phyloP scores from a whole-genome alignment of 164 flowering plant species.

The Taxillus chinensis region DNA sequence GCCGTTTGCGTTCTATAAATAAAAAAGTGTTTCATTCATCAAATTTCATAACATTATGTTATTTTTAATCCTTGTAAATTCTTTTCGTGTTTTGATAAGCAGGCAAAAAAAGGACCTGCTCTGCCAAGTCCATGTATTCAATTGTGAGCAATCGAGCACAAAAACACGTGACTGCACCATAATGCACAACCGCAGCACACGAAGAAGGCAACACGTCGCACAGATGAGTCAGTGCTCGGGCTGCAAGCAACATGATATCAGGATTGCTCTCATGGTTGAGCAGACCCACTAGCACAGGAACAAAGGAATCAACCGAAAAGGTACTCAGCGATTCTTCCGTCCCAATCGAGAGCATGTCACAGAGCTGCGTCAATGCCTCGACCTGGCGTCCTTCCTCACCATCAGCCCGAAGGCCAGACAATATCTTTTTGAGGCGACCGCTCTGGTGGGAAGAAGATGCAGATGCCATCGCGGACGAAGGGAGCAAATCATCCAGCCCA shows the following conservation, averaged over 20 bases:
- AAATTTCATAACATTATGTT: too few relatives aligned
- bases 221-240: conserved; percentile 86
- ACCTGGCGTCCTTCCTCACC: conserved; percentile 96
- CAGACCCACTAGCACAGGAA: conserved; percentile 89
- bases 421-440: conserved; percentile 83
- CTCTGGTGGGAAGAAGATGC: conserved; percentile 78
- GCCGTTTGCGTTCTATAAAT: too few relatives aligned
- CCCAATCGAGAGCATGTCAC: conserved; percentile 94
- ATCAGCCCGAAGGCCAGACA: conserved; percentile 82
- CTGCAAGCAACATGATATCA: conserved; percentile 96
- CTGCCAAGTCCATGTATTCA: conserved; percentile 99
- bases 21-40: too few relatives aligned
- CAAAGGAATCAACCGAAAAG: conserved; percentile 91
- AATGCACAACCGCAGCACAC: conserved; percentile 95
- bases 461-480: conserved; percentile 51
- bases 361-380: conserved; percentile 89
- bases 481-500: conserved; percentile 85
- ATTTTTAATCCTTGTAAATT: too few relatives aligned
- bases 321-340: conserved; percentile 92
- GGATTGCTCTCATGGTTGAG: conserved; percentile 91
- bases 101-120: conserved; percentile 48
- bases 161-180: conserved; percentile 83
- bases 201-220: conserved; percentile 95
- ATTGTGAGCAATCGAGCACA: conserved; percentile 85
- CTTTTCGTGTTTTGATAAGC: too few relatives aligned